phyloP scores from a whole-genome alignment of 2,329 filamentous ascomycete genomes.

The Fulvia fulva region DNA sequence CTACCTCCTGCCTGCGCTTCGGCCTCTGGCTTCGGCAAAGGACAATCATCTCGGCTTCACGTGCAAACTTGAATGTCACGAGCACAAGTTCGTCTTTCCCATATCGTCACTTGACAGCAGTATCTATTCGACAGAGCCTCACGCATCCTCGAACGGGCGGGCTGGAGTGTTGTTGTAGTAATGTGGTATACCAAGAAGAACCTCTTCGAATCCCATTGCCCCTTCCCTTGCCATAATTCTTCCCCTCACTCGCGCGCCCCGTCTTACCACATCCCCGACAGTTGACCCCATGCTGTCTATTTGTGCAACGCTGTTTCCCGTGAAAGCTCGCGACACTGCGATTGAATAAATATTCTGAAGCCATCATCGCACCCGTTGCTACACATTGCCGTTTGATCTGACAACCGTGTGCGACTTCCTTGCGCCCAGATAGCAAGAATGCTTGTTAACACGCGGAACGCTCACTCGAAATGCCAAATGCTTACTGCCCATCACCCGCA shows the following conservation, averaged over 20 bases:
- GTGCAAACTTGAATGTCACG: background rate
- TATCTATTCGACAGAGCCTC: constrained; percentile 12
- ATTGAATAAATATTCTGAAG: background rate
- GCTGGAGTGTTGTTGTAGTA: constrained; percentile 11
- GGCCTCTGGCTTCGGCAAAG: background rate
- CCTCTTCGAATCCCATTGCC: constrained; percentile 1
- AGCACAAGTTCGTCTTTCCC: background rate
- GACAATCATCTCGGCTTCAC: background rate
- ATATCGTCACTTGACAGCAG: constrained; percentile 6
- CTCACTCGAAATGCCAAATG: constrained; percentile 16
- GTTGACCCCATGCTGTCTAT: constrained; percentile 12
- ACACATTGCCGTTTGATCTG: background rate
- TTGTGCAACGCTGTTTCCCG: background rate
- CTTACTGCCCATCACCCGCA: background rate
- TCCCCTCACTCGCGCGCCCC: background rate
- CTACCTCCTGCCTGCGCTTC: background rate
- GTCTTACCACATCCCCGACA: constrained; percentile 6
- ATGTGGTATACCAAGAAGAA: constrained; percentile 6
- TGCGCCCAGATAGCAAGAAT: constrained; percentile 2
- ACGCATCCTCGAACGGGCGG: constrained; percentile 14
- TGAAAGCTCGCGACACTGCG: background rate
- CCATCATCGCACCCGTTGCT: background rate
- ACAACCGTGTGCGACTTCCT: constrained; percentile 3
- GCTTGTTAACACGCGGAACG: constrained; percentile 17
- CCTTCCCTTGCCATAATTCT: background rate